Base-by-base conservation (phyloP, 2,329 filamentous ascomycete genomes). In the Zymoseptoria tritici region DNA sequence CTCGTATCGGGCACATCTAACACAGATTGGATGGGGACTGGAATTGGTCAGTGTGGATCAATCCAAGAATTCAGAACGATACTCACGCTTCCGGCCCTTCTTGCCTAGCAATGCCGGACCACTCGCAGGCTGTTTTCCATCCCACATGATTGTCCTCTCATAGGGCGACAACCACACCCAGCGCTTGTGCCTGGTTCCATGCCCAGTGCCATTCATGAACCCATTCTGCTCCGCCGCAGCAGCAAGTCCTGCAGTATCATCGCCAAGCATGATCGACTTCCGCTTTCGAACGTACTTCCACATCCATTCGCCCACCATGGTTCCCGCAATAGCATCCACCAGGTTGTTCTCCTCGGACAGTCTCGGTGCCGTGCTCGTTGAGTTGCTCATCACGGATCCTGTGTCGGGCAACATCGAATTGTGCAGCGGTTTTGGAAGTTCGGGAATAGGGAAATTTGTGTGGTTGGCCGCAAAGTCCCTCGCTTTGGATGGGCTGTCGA, bases 141-240 rank as follows among this genome's bases (percentile, higher is more conserved):
- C 97, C 94, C 94, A 99, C 74, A 99, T 90, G 61, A 99, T 93
- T 11, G 93, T 88, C 63, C 92, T 83, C 76, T 99, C 94, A 71
- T 99, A 97, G 2, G 94, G 94, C 19, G 93, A 94, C 64, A 99
- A 83, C 94, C 94, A 99, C 1, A 99, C 94, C 94, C 94, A 99
- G 73, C 94, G 84, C 78, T 92, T 97, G 74, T 99, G 94, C 29
- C 94, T 78, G 4, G 82, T 88, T 65, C 85, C 85, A 67, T 82
- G 85, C 64, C 79, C 82, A 20, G 78, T 80, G 64, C 85, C 86
- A 74, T 89, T 86, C 63, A 85, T 85, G 24, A 81, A 85, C 42
- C 82, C 81, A 61, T 81, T 83, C 65, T 82, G 84, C 22, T 79
- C 81, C 31, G 74, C 69, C 52, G 81, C 80, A 71, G 79, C 80